Base-by-base conservation (phyloP, 768 basidiomycete genomes). In the Clathrus columnatus region DNA sequence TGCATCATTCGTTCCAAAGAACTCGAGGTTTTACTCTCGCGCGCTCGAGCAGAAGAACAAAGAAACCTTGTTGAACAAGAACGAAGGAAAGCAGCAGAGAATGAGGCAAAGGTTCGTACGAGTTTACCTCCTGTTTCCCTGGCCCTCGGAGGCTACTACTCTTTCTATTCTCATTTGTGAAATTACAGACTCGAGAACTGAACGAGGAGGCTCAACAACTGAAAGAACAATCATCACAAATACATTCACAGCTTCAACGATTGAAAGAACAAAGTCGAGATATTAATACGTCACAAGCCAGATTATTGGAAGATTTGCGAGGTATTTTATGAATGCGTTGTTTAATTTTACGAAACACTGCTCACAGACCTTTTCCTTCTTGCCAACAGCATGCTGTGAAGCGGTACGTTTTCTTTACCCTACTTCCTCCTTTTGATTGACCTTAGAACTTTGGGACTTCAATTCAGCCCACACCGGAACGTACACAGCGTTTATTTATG, bases 1-100 rank as follows among this genome's bases (percentile, higher is more conserved):
- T 91, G 88, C 60, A 85, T 93, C 26, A 84, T 93, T 54, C 86
- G 91, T 42, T 92, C 91, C 43, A 93, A 93, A 69, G 91, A 93
- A 68, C 78, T 93, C 21, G 91, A 93, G 65, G 87, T 93, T 16
- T 70, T 93, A 18, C 75, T 93, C 16, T 90, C 91, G 48, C 82
- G 89, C 28, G 91, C 91, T 43, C 83, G 90, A 67, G 85, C 87
- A 23, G 88, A 90, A 8, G 91, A 92, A 63, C 87, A 91, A 67
- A 87, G 85, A 67, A 85, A 90, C 61, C 73, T 91, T 46, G 84
- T 84, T 14, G 86, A 91, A 48, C 79, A 81, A 50, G 87, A 91
- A 41, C 60, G 64, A 41, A 47, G 48, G 68, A 87, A 82, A 66
- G 61, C 66, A 48, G 80, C 82, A 11, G 82, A 82, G 54, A 87